Evolutionary conservation across 352 stramenopile species (phyloP), one percentile per base, ranked within the genome.

Genomic region (Phytophthora syringae): DNA sequence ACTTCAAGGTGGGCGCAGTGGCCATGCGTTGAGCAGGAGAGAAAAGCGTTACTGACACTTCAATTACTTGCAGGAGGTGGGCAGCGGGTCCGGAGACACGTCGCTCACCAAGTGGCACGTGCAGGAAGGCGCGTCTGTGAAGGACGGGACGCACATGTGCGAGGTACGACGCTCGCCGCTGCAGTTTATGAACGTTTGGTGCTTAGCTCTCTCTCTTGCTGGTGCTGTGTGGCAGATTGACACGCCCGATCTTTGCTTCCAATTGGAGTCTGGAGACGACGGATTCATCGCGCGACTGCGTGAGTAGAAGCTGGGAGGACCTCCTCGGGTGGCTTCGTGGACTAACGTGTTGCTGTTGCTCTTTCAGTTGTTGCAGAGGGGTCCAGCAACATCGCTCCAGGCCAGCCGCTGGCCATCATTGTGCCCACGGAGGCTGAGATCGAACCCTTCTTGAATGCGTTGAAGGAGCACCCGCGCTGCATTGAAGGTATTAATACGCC

Each of bases 51-150:
- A 27, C 39, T 45, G 20, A 43, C 36, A 22, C 5, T 16, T 49
- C 16, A 5, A 15, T 25, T 11, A 25, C 16, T 49, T 39, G 32
- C 49, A 89, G 84, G 76, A 84, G 42, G 84, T 93, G 55, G 86
- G 77, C 28, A 79, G 79, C 32, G 79, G 77, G 9, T 57, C 65
- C 0, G 72, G 68, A 48, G 76, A 77, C 47, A 81, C 77, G 71
- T 92, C 80, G 60, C 74, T 95, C 39, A 70, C 80, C 70, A 93
- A 93, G 71, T 95, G 87, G 87, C 80, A 88, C 57, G 68, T 90
- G 28, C 42, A 73, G 18, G 82, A 95, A 58, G 85, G 87, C 42
- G 54, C 82, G 24, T 48, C 78, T 42, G 77, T 95, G 60, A 74
- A 66, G 42, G 84, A 93, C 51, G 85, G 85, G 45, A 80, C 70